Evolutionary conservation across 495 filamentous ascomycete species (phyloP).

Genomic region (Podospora tetraspora): DNA sequence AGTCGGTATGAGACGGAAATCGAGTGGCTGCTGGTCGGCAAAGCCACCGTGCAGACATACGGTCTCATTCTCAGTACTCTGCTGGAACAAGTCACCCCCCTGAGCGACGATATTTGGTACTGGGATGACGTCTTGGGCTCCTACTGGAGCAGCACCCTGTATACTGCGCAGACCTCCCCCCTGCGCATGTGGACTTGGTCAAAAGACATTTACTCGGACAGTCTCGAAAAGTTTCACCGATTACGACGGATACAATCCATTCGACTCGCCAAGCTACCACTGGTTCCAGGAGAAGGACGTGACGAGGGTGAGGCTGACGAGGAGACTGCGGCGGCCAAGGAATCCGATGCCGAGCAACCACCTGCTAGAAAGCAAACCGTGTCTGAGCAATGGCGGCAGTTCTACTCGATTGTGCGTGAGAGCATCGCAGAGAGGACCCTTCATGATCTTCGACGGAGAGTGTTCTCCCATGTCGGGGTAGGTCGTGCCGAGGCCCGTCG

Average conservation of each 20-base stretch:
- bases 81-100: constrained; percentile 69
- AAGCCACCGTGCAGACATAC: constrained; percentile 79
- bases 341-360: neutral
- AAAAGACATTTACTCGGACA: constrained; percentile 57
- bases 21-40: constrained; percentile 82
- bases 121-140: constrained; percentile 83
- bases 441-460: constrained; percentile 51
- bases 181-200: constrained; percentile 61
- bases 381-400: constrained; percentile 60
- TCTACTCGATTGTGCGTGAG: constrained; percentile 73
- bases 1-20: constrained; percentile 62
- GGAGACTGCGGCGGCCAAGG: neutral
- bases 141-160: constrained; percentile 63
- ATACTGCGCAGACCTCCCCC: constrained; percentile 78
- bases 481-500: constrained; percentile 62
- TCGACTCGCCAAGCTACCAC: neutral
- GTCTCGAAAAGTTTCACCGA: constrained; percentile 42
- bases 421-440: constrained; percentile 61
- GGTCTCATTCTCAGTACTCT: constrained; percentile 68
- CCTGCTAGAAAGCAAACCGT: constrained; percentile 20
- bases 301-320: constrained; percentile 8
- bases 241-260: constrained; percentile 10
- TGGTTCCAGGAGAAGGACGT: neutral
- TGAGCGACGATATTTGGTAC: constrained; percentile 83
- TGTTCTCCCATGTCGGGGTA: constrained; percentile 65